Base-by-base conservation (phyloP, 345 rosid species). In the Diplotaxis tenuifolia region DNA sequence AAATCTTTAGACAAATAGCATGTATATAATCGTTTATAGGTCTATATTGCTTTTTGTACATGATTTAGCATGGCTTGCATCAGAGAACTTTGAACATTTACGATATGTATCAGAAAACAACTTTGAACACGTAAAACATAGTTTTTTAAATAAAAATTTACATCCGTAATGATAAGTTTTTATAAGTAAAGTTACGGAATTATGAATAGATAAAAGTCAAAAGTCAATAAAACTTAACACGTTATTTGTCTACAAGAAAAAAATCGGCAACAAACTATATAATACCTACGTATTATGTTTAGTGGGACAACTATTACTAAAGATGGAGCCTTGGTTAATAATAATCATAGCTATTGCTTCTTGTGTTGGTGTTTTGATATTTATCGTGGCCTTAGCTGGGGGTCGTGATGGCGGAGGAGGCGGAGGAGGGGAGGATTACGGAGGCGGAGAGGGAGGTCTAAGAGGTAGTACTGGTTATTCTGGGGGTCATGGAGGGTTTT, bases 241-340 rank as follows among this genome's bases (percentile, higher is more conserved):
- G 78, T 67, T 47, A 50, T 32, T 18, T 58, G 15, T 67, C 55
- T 18, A 4, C 31, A 60, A 4, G 22, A 23, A 23, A 20, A n/a
- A 20, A 28, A 19, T 50, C 16, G 9, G 45, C 23, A 49, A 49
- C 42, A 32, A 67, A 49, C 21, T 67, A 47, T 66, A 67, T 67
- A 25, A 73, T 65, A 45, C 7, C 5, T 29, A 36, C 42, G 50
- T 45, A 45, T n/a, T n/a, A 45, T 9, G 16, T n/a, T 8, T 34
- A 47, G 12, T 1, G 20, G 11, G 20, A 56, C n/a, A 65, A 32
- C 8, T 11, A 58, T 36, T 59, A 47, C 34, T n/a, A 27, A 61
- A 68, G 25, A 75, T 75, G 79, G 79, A 68, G 49, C 27, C 27
- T 14, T 53, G 63, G 64, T 25, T 38, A 4, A 20, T 68, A 61